Evolutionary conservation across 1,284 basidiomycete species (phyloP).

Genomic region (Athelia sp.): DNA sequence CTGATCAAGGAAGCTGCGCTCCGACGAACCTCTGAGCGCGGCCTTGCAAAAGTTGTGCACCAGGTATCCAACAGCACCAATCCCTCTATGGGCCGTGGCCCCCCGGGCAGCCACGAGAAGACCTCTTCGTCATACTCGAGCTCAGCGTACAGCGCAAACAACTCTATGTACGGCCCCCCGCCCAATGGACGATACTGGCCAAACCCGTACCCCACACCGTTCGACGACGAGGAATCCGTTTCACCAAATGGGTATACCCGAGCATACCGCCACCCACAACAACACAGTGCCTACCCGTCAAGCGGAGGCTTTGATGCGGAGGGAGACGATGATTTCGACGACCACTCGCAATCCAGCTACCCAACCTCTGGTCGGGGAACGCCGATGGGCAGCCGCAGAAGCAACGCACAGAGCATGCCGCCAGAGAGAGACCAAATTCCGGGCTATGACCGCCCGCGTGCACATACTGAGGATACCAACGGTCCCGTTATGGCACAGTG

Average conservation of each 20-base stretch:
- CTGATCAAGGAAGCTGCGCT: slow-evolving; percentile 73
- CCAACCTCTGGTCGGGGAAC: slow-evolving; percentile 64
- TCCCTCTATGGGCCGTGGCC: slow-evolving; percentile 23
- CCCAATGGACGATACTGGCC: background rate
- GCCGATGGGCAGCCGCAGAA: slow-evolving; percentile 50
- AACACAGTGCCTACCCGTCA: background rate
- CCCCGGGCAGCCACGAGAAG: slow-evolving; percentile 11
- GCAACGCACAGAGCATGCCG: slow-evolving; percentile 55
- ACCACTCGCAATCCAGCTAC: slow-evolving; percentile 54
- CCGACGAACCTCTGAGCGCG: slow-evolving; percentile 59
- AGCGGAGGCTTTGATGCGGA: slow-evolving; percentile 65
- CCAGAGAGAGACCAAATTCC: slow-evolving; percentile 45
- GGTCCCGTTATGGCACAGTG: slow-evolving; percentile 64
- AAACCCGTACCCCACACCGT: background rate
- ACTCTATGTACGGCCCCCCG: background rate
- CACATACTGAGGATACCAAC: slow-evolving; percentile 71
- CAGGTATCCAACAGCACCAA: slow-evolving; percentile 42
- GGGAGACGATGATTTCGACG: slow-evolving; percentile 68
- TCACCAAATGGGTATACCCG: slow-evolving; percentile 41
- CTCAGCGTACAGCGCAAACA: slow-evolving; percentile 15
- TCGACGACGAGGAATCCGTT: slow-evolving; percentile 24
- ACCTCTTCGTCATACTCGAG: slow-evolving; percentile 30
- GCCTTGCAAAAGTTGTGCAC: slow-evolving; percentile 35
- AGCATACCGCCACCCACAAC: slow-evolving; percentile 38
- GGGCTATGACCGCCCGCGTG: slow-evolving; percentile 52